Evolutionary conservation across 2,329 filamentous ascomycete species (phyloP), one percentile per base, ranked within the genome.

Genomic region (Knufia fluminis): DNA sequence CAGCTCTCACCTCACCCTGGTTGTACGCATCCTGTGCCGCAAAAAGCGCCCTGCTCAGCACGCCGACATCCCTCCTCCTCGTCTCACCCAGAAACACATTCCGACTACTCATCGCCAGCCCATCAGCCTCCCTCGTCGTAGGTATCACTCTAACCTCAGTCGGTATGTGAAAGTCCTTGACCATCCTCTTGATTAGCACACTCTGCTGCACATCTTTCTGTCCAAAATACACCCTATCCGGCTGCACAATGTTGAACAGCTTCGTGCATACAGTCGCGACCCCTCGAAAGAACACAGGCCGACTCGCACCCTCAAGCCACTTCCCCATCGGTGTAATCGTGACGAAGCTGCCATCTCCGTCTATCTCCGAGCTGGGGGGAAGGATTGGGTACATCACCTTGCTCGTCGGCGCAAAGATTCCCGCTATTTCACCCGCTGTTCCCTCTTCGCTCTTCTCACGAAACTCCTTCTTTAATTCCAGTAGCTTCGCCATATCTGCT

Each of bases 121-220:
- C 91, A 64, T 95, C 89, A 1, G 63, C 50, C 54, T 94, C 90
- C 45, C 92, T 77, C 51, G 80, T 73, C 0, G 92, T 98, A 0
- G 79, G 73, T 4, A 83, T 79, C 48, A 97, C 76, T 26, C 82
- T 75, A 7, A 97, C 80, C 19, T 85, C 72, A 2, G 80, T 85
- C 33, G 86, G 79, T 35, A 97, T 67, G 64, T 89, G 80, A 57
- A 98, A 90, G 66, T 98, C 92, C 57, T 80, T 76, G 26, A 96
- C 85, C 79, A 98, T 82, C 39, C 85, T 80, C 61, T 80, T 82
- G 61, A 98, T 86, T 9, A 98, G 79, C 16, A 94, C 86, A 0
- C 89, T 94, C 69, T 98, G 92, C 72, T 98, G 92, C 17, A 96
- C 81, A 66, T 98, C 92, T 70, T 98, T 98, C 67, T 97, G 92